Base-by-base conservation (phyloP, 1,284 basidiomycete genomes). In the Naganishia albida region DNA sequence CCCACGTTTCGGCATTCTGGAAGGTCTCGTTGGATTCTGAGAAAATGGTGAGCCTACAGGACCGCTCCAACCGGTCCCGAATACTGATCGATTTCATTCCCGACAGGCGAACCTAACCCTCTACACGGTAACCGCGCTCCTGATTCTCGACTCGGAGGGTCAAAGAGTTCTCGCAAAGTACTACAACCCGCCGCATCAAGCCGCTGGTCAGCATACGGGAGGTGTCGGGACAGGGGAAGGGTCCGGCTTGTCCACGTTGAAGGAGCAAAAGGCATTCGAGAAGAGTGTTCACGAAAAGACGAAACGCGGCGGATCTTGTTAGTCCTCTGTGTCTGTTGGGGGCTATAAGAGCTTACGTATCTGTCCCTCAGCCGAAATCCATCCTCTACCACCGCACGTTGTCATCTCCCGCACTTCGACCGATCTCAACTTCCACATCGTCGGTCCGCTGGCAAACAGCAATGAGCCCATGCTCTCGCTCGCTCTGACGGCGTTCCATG, bases 391-490 rank as follows among this genome's bases (percentile, higher is more conserved):
- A 84, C 88, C 68, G 7, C 89, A 93, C 74, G 85, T 98, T n/a
- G 88, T 91, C 34, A 86, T 99, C 25, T 96, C 95, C 82, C 91
- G 90, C 73, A 87, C 96, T 71, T 91, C 92, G 42, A 87, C 96
- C 65, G 96, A 99, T 82, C 87, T 98, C 73, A 90, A 94, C 69
- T 88, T 98, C 78, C 96, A 97, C 83, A 87, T 99, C 72, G 85
- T 99, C 74, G 92, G 91, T 18, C 88, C 90, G 3, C 83, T 79
- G 3, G 78, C 91, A 13, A 83, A 84, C 2, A 93, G 96, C 80
- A 99, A 99, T 81, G 95, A 99, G 80, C 85, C 99, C 68, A 98
- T 99, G 93, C 87, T 99, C 49, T 87, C 90, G 67, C 81, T 86
- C 18, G 88, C 92, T 8, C 86, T 99, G 25, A 84, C 83, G 52